A percentile compares a stretch with the other conserved stretches of the same genome.
phyloP scores from a whole-genome alignment of 148 eudicot genomes.

The Arctostaphylos glauca region DNA sequence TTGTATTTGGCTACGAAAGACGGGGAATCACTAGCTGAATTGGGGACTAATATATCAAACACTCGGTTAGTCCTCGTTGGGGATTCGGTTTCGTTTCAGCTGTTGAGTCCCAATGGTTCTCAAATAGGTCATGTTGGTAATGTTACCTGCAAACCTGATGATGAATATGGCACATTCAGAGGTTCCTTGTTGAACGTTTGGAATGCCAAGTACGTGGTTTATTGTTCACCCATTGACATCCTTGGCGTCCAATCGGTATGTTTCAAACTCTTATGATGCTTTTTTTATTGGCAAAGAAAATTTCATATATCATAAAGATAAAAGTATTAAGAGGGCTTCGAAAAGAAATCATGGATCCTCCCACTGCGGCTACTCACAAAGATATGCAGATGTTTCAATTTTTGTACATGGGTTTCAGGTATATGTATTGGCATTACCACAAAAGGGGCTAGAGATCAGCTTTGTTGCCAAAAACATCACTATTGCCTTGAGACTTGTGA shows the following conservation, averaged over 20 bases:
- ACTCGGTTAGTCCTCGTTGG: slow-evolving; percentile 23
- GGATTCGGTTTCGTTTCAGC: slow-evolving; percentile 22
- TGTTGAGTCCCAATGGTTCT: slow-evolving; percentile 15
- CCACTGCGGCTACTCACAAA: not conserved
- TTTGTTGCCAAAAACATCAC: slow-evolving; percentile 25
- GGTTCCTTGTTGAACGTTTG: slow-evolving; percentile 29
- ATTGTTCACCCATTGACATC: slow-evolving; percentile 45
- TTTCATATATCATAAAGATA: no score
- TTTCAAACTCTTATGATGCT: not conserved
- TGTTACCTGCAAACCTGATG: slow-evolving; percentile 29
- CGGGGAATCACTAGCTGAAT: slow-evolving; percentile 28
- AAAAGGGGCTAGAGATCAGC: slow-evolving; percentile 14
- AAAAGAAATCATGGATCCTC: no score
- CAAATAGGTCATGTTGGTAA: slow-evolving; percentile 25
- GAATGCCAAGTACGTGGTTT: slow-evolving; percentile 28
- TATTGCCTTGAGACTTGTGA: slow-evolving; percentile 27
- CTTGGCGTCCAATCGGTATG: slow-evolving; percentile 44
- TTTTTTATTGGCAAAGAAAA: no score
- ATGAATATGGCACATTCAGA: slow-evolving; percentile 21
- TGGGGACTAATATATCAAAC: slow-evolving; percentile 26
- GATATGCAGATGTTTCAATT: not conserved
- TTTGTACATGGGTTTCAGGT: slow-evolving; percentile 32
- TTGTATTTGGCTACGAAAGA: slow-evolving; percentile 47
- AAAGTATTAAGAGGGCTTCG: no score
- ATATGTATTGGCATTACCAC: slow-evolving; percentile 43